Conservation (phyloP, 75 land plant genomes). For the Cryptomeria japonica region DNA sequence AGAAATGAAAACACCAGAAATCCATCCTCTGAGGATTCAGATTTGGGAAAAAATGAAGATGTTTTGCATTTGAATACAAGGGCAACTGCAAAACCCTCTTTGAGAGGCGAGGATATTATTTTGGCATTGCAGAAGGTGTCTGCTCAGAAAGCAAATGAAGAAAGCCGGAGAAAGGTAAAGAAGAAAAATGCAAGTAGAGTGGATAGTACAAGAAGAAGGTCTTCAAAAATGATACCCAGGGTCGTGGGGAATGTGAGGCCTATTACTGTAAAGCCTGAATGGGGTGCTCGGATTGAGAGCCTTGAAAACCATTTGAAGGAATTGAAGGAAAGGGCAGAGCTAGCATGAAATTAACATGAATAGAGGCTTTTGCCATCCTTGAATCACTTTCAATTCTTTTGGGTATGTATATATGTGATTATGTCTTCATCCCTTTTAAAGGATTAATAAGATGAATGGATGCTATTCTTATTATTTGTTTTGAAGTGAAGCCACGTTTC, state of each 20-base stretch:
- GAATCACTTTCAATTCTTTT: neutral
- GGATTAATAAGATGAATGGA: neutral
- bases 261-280: neutral
- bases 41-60: too few species aligned
- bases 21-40: too few species aligned
- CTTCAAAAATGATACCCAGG: neutral
- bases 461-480: neutral
- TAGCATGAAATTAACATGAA: neutral
- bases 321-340: neutral
- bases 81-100: too few species aligned
- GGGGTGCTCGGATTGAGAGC: slow-evolving; percentile 13
- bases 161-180: too few species aligned
- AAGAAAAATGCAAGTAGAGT: neutral
- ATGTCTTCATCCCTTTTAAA: neutral
- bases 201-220: neutral
- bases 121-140: too few species aligned
- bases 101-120: too few species aligned
- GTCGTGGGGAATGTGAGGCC: neutral
- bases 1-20: too few species aligned
- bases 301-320: slow-evolving; percentile 5
- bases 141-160: too few species aligned
- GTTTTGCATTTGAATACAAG: too few species aligned
- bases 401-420: neutral
- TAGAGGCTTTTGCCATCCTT: neutral
- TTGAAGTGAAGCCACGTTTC: neutral